These are phyloP conservation scores for Neohortaea acidophila DNA, from an alignment of 495 filamentous ascomycete species.

Conservation along the genomic window DNA sequence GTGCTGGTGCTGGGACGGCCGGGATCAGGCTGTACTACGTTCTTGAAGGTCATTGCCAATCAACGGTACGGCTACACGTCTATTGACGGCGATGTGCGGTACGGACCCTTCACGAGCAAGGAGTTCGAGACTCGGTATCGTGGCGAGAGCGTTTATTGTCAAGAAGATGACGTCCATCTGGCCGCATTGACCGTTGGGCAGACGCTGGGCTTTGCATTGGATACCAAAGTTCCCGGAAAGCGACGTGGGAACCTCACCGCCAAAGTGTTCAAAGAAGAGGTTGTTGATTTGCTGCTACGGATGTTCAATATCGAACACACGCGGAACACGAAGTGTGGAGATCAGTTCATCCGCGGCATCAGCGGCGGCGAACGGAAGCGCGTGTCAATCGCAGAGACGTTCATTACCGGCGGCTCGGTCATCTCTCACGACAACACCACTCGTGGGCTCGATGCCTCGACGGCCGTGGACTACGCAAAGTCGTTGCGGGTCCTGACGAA, in stretches of 20 bases:
- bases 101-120: slow-evolving; percentile 52
- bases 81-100: slow-evolving; percentile 62
- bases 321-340: slow-evolving; percentile 63
- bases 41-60: slow-evolving; percentile 73
- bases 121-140: slow-evolving; percentile 51
- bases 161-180: slow-evolving; percentile 70
- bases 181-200: slow-evolving; percentile 63
- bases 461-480: slow-evolving; percentile 60
- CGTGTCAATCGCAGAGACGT: slow-evolving; percentile 53
- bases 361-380: slow-evolving; percentile 75
- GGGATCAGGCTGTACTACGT: slow-evolving; percentile 76
- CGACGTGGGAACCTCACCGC: slow-evolving; percentile 50
- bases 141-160: slow-evolving; percentile 75
- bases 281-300: slow-evolving; percentile 54
- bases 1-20: slow-evolving; percentile 75
- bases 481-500: slow-evolving; percentile 64
- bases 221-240: slow-evolving; percentile 64
- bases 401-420: slow-evolving; percentile 58
- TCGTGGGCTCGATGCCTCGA: slow-evolving; percentile 68
- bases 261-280: slow-evolving; percentile 52
- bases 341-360: slow-evolving; percentile 67
- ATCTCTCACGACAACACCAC: slow-evolving; percentile 75
- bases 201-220: slow-evolving; percentile 69
- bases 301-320: slow-evolving; percentile 87
- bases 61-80: slow-evolving; percentile 64